Evolutionary conservation across 306 rosid genomes (phyloP), one percentile per base, ranked within the genome.

Genomic region (Cicer bijugum): DNA sequence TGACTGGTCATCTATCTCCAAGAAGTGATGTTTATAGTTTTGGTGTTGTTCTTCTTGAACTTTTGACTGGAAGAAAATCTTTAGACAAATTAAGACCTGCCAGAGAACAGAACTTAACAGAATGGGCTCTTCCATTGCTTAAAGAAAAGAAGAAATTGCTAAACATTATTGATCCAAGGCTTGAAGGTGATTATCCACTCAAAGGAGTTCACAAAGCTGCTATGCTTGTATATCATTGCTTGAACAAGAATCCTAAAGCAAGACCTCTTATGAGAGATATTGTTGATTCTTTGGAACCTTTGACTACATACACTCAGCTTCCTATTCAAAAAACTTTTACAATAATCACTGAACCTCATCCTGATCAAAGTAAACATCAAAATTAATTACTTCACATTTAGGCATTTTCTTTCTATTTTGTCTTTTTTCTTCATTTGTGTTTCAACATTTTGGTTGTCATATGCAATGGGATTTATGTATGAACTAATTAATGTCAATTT

Each of bases 1-100:
- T 91, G 96, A 95, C 99, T 20, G 99, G 99, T 71, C 99, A 95
- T 82, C 68, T 95, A 62, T 87, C 90, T 69, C 89, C 99, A 1
- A 88, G 96, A 77, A 95, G 99, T 70, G 99, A 95, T 79, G 99
- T 95, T 8, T 95, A 95, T 76, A 95, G 99, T 77, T 95, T 70
- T 67, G 99, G 99, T 0, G 97, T 95, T 66, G 99, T 95, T 80
- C 91, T 95, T 72, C 93, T 95, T 3, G 99, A 95, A 63, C 93
- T 95, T 56, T 79, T 95, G 15, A 84, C 96, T 0, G 99, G 99
- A 69, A 91, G 97, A 80, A 95, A 90, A 86, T 87, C 96, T 1
- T 46, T 95, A 70, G 99, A 95, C 85, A 95, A 90, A 82, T 84
- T 69, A 35, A 84, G 92, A 20, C 96, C 97, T 17, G 87, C 93